These are phyloP conservation scores for Saccharomycopsis hybrid DNA, from an alignment of 1,139 yeast genomes.

Conservation along the genomic window DNA sequence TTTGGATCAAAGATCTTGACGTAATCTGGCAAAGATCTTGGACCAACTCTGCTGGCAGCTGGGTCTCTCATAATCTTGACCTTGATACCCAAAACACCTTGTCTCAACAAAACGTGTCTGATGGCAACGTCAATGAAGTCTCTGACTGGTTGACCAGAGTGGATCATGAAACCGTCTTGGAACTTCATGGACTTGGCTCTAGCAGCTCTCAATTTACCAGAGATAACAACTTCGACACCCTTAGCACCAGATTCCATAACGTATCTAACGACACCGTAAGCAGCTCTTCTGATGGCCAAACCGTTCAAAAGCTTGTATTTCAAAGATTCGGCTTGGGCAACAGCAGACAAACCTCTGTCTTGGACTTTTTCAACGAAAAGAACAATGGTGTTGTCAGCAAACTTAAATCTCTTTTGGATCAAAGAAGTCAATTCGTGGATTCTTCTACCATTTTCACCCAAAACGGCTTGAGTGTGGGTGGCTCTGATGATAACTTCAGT, in stretches of 20 bases:
- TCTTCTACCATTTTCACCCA: slow-evolving; percentile 99
- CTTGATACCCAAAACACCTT: slow-evolving; percentile 99
- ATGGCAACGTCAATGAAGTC: slow-evolving; percentile 98
- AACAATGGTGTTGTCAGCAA: slow-evolving; percentile 89
- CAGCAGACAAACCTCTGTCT: slow-evolving; percentile 99
- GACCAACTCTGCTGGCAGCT: slow-evolving; percentile 84
- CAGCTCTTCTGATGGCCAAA: slow-evolving; percentile 99
- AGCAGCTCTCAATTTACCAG: slow-evolving; percentile 99
- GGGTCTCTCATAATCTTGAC: slow-evolving; percentile 99
- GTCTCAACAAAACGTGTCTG: slow-evolving; percentile 99
- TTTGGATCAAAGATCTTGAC: slow-evolving; percentile 94
- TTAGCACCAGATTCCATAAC: slow-evolving; percentile 99
- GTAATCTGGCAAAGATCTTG: slow-evolving; percentile 92
- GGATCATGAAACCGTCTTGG: slow-evolving; percentile 99
- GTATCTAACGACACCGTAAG: slow-evolving; percentile 99
- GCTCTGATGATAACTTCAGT: slow-evolving; percentile 98
- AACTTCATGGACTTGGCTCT: slow-evolving; percentile 99
- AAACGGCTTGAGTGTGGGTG: slow-evolving; percentile 97
- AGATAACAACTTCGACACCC: slow-evolving; percentile 99
- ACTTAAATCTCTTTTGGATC: slow-evolving; percentile 98
- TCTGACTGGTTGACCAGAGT: slow-evolving; percentile 99
- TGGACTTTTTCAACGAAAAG: slow-evolving; percentile 99
- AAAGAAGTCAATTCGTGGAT: slow-evolving; percentile 97
- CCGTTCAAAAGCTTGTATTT: slow-evolving; percentile 98
- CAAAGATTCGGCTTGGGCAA: slow-evolving; percentile 99